phyloP scores from a whole-genome alignment of 768 basidiomycete species.

The Amyloporia xantha region DNA sequence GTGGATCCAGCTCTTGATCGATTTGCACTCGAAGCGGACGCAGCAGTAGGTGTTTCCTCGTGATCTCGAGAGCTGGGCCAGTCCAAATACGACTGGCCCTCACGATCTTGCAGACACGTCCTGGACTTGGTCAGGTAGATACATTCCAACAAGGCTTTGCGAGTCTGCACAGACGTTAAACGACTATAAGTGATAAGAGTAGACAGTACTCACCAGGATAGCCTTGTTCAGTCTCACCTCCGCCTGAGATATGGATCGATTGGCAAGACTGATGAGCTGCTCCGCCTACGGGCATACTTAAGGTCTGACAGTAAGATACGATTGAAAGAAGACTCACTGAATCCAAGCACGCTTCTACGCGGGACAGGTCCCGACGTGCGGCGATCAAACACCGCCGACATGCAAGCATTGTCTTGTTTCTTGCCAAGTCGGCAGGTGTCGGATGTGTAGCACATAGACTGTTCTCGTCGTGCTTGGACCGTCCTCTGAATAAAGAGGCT shows the following conservation, averaged over 20 bases:
- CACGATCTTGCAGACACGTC: background rate
- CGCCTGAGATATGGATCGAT: constrained; percentile 49
- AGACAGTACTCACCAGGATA: constrained; percentile 38
- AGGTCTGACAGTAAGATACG: background rate
- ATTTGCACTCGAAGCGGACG: background rate
- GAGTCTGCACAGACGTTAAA: constrained; percentile 2
- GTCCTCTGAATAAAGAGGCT: background rate
- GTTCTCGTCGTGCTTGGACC: background rate
- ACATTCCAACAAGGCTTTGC: background rate
- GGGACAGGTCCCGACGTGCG: constrained; percentile 49
- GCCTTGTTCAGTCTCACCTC: constrained; percentile 52
- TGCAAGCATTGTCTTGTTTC: background rate
- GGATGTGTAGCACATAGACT: no score
- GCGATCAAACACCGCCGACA: constrained; percentile 36
- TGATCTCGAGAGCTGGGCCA: background rate
- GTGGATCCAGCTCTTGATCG: constrained; percentile 4
- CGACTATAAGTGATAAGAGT: constrained; percentile 6
- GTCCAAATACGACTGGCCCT: background rate
- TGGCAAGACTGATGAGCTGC: constrained; percentile 45
- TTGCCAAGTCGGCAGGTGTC: background rate
- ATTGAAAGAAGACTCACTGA: constrained; percentile 34
- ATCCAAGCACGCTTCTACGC: constrained; percentile 46
- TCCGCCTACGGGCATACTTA: constrained; percentile 36
- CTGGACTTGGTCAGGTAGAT: background rate
- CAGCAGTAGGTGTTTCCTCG: background rate